Base-by-base conservation (phyloP, 495 filamentous ascomycete genomes). In the Lasiosphaeria hispida region DNA sequence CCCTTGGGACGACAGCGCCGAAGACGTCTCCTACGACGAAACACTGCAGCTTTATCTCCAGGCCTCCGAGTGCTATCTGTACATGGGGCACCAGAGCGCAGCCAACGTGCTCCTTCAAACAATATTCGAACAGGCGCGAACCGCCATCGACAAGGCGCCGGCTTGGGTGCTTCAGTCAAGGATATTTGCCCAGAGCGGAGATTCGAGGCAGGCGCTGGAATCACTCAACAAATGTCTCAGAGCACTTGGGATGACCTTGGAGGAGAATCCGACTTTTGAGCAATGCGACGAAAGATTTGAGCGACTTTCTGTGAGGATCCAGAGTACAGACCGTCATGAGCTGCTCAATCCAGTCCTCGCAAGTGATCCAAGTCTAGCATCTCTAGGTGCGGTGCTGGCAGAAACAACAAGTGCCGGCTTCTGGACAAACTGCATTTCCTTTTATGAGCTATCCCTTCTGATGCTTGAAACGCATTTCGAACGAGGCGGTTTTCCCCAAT, bases 1-100 rank as follows among this genome's bases (percentile, higher is more conserved):
- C 53, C 86, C 88, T 1, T 96, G 92, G 92, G 78, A 83, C 55
- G 87, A 89, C 23, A 76, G 75, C 9, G 64, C 69, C 19, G 75
- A 80, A n/a, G 92, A 96, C 67, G 85, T 89, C 1, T 85, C 84
- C 53, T 95, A 95, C 61, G 83, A 90, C n/a, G 91, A 96, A 70
- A 94, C 89, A 0, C 74, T 93, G 44, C 80, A 85, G 50, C 72
- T 95, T 11, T 85, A 87, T 64, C 83, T 86, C 9, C 81, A 87
- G 58, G 82, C 89, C 3, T 88, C 91, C n/a, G 91, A 95, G 68
- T 89, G 87, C 70, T 82, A 86, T 59, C 87, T 87, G 69, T 91
- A 87, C 59, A 86, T 90, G 76, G 85, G 82, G 2, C 80, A 87
- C 33, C 81, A 83, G 59, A 69, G 77, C 13, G 79, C 85, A 51